phyloP scores from a whole-genome alignment of 2,329 filamentous ascomycete species.

The Colletotrichum truncatum region DNA sequence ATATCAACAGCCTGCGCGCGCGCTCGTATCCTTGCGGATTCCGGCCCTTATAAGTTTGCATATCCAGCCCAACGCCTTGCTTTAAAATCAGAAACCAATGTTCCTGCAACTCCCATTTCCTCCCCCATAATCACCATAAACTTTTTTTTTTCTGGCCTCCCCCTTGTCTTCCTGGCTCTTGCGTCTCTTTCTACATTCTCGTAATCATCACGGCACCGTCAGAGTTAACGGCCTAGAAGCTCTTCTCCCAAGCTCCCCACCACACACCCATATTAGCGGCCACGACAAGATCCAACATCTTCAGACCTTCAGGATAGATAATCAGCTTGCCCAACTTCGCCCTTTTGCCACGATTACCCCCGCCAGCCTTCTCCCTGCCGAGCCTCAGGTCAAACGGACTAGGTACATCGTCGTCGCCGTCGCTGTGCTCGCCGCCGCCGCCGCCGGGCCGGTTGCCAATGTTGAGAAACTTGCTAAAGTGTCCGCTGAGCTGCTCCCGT shows the following conservation, averaged over 20 bases:
- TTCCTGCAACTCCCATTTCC: not conserved
- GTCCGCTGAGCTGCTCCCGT: slow-evolving; percentile 46
- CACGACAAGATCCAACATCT: slow-evolving; percentile 94
- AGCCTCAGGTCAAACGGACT: slow-evolving; percentile 74
- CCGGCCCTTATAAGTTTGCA: not conserved
- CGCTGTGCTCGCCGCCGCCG: slow-evolving; percentile 38
- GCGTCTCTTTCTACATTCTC: not conserved
- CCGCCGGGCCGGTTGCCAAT: slow-evolving; percentile 28
- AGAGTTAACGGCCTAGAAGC: slow-evolving; percentile 37
- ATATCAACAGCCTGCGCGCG: not conserved
- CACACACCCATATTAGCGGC: slow-evolving; percentile 92
- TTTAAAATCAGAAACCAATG: not conserved
- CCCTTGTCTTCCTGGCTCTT: not conserved
- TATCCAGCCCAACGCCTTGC: slow-evolving; percentile 20
- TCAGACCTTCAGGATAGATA: slow-evolving; percentile 86
- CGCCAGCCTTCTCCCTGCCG: slow-evolving; percentile 85
- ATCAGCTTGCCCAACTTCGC: slow-evolving; percentile 96
- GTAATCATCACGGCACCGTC: not conserved
- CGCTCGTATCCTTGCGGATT: not conserved
- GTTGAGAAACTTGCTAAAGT: slow-evolving; percentile 53
- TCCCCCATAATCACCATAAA: not conserved
- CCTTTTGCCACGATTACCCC: slow-evolving; percentile 84
- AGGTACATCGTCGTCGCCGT: slow-evolving; percentile 51
- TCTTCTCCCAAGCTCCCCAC: slow-evolving; percentile 86
- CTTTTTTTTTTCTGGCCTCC: not conserved